These are phyloP conservation scores for Tanozyma kutaoensis DNA, from an alignment of 805 yeast genomes.

Conservation along the genomic window DNA sequence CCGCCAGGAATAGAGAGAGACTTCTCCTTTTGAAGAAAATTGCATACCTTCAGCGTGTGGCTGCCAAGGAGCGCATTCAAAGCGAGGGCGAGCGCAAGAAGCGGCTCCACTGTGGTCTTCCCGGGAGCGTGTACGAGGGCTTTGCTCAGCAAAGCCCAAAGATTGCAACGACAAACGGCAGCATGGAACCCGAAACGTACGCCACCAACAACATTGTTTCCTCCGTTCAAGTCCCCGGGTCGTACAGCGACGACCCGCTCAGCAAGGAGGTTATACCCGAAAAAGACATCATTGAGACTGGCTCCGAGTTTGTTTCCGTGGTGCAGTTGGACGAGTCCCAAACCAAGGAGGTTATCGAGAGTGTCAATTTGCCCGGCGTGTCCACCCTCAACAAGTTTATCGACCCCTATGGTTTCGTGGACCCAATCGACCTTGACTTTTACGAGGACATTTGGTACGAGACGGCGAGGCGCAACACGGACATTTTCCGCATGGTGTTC, in stretches of 20 bases:
- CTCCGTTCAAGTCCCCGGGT: neutral
- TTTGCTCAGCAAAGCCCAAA: neutral
- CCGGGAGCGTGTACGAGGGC: neutral
- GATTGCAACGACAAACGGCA: neutral
- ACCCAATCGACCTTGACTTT: slow-evolving; percentile 74
- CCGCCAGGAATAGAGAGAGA: slow-evolving; percentile 38
- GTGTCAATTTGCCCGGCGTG: slow-evolving; percentile 23
- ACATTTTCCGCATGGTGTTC: slow-evolving; percentile 71
- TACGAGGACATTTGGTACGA: slow-evolving; percentile 79
- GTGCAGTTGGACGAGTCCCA: slow-evolving; percentile 31
- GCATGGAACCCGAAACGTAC: neutral
- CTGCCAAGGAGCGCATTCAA: slow-evolving; percentile 33
- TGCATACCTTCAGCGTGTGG: slow-evolving; percentile 54
- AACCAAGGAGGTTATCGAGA: slow-evolving; percentile 23
- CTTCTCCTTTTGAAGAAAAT: slow-evolving; percentile 64
- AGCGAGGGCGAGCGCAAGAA: slow-evolving; percentile 24
- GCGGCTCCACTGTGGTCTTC: slow-evolving; percentile 6
- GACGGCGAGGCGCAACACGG: slow-evolving; percentile 73
- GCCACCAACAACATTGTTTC: neutral
- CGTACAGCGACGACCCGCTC: too few relatives aligned
- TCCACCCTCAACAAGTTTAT: slow-evolving; percentile 34
- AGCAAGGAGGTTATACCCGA: too few relatives aligned
- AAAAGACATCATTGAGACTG: slow-evolving; percentile 4
- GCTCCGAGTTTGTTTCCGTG: slow-evolving; percentile 10
- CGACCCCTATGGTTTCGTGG: slow-evolving; percentile 83